These are phyloP conservation scores for Vachellia collinsii DNA, from an alignment of 306 rosid species.

Conservation along the genomic window DNA sequence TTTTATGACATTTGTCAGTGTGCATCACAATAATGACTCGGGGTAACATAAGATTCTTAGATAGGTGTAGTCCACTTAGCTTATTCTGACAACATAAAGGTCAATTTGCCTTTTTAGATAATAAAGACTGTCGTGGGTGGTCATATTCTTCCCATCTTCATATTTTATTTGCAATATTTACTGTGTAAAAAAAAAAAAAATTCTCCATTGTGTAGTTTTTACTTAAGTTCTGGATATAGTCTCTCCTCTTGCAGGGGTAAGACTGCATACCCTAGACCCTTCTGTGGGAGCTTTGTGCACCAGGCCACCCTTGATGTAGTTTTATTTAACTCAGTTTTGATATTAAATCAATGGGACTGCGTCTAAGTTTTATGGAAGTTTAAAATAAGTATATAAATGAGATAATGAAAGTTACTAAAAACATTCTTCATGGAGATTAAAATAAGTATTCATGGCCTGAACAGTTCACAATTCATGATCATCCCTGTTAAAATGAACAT, in stretches of 20 bases:
- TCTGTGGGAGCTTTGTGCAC: no score
- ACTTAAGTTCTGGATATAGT: no score
- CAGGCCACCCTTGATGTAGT: neutral
- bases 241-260: no score
- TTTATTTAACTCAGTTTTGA: neutral
- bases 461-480: neutral
- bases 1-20: neutral
- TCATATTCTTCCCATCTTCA: neutral
- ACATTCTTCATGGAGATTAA: neutral
- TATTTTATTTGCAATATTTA: neutral
- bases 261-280: no score
- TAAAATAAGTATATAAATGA: neutral
- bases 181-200: no score
- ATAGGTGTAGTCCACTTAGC: neutral
- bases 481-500: constrained; percentile 14
- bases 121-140: neutral
- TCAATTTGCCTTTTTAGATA: neutral
- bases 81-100: neutral
- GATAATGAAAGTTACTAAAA: neutral
- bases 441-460: neutral
- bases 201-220: no score
- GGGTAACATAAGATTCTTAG: neutral
- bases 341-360: neutral
- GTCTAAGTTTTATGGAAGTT: neutral
- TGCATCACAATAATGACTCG: neutral